Evolutionary conservation across 306 rosid genomes (phyloP).

Genomic region (Glycine tomentella): DNA sequence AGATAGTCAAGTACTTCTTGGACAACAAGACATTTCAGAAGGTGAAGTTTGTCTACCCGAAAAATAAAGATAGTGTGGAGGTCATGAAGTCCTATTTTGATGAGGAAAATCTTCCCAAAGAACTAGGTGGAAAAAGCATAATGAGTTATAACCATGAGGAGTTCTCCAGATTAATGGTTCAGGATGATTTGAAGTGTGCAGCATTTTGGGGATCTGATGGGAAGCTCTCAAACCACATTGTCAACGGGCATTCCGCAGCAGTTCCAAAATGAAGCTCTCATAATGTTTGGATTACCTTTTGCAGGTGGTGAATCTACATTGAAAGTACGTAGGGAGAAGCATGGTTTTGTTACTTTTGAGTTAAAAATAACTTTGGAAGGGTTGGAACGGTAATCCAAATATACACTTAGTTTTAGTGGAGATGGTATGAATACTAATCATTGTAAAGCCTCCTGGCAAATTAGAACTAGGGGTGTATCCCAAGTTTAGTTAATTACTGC

Average conservation of each 20-base stretch:
- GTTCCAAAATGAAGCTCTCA: neutral
- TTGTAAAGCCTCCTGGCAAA: neutral
- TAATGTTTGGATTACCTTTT: neutral
- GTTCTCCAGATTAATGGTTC: constrained; percentile 73
- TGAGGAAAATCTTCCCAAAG: constrained; percentile 83
- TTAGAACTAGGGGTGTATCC: neutral
- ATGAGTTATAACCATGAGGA: constrained; percentile 76
- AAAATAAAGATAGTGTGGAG: constrained; percentile 80
- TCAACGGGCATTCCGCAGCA: constrained; percentile 57
- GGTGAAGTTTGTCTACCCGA: constrained; percentile 86
- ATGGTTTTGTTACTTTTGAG: neutral
- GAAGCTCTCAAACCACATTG: constrained; percentile 47
- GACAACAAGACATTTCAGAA: constrained; percentile 86
- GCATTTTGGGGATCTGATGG: constrained; percentile 67
- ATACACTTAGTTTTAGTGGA: neutral
- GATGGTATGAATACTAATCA: constrained; percentile 33
- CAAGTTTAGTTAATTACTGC: constrained; percentile 16
- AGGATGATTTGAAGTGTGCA: constrained; percentile 74
- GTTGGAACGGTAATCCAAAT: neutral
- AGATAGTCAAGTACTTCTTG: constrained; percentile 90
- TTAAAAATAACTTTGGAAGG: neutral
- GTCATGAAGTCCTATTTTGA: constrained; percentile 83
- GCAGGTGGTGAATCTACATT: neutral
- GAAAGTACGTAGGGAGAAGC: neutral
- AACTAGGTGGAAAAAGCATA: constrained; percentile 80